Conservation (phyloP, 2,329 filamentous ascomycete species). For the Cercospora berteroae region DNA sequence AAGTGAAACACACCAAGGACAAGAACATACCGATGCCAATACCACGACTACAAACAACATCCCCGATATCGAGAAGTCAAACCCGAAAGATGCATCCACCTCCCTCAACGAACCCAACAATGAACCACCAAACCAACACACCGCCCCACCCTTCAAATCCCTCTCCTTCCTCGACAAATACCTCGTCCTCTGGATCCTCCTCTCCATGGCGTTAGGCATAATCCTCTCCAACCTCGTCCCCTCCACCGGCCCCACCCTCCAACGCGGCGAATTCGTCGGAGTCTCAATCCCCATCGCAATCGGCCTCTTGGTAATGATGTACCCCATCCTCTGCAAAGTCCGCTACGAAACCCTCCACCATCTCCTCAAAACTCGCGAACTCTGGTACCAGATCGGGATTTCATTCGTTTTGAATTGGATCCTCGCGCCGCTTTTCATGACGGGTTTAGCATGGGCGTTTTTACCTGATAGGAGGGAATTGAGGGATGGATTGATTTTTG, state of each 20-base stretch:
- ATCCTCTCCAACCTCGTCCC: conserved; percentile 73
- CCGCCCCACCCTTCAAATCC: conserved; percentile 36
- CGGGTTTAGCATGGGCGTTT: conserved; percentile 65
- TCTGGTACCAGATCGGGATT: conserved; percentile 79
- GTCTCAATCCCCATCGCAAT: conserved; percentile 66
- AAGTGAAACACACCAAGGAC: neutral
- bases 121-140: neutral
- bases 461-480: conserved; percentile 50
- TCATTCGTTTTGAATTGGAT: conserved; percentile 81
- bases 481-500: conserved; percentile 68
- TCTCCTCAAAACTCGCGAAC: conserved; percentile 57
- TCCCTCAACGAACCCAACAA: neutral
- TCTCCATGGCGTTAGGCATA: conserved; percentile 75
- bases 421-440: conserved; percentile 78
- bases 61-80: neutral
- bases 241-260: conserved; percentile 58
- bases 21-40: neutral
- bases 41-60: neutral
- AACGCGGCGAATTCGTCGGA: conserved; percentile 70
- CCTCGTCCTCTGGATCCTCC: conserved; percentile 63
- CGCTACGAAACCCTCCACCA: conserved; percentile 71
- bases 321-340: conserved; percentile 86
- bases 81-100: neutral
- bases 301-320: conserved; percentile 89
- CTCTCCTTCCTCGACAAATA: conserved; percentile 48